phyloP scores from a whole-genome alignment of 73 alveolate genomes.

The Blepharisma japonicum region DNA sequence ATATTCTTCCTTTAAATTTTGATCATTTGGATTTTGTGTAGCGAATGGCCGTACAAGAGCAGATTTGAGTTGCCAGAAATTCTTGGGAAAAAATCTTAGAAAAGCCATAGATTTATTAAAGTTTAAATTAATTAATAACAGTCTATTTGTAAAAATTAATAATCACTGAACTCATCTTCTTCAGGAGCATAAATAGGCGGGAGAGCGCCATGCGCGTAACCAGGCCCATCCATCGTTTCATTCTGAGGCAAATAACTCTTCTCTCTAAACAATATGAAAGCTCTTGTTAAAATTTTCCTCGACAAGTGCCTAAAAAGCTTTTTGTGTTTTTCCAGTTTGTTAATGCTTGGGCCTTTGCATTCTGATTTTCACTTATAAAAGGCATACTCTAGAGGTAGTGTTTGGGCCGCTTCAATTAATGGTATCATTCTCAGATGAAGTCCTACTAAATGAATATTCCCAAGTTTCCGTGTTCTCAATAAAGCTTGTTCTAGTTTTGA shows the following conservation, averaged over 20 bases:
- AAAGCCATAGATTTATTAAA: no score
- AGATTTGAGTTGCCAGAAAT: no score
- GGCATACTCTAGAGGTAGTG: background rate
- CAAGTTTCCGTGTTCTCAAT: background rate
- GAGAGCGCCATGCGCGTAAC: constrained; percentile 14
- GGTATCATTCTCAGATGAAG: constrained; percentile 5
- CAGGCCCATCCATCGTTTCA: constrained; percentile 18
- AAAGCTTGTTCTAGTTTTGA: background rate
- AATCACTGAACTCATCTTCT: background rate
- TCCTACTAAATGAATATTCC: constrained; percentile 9
- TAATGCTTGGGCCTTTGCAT: background rate
- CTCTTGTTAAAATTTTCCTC: background rate
- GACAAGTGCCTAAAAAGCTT: background rate
- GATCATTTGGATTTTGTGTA: no score
- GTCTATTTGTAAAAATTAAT: no score
- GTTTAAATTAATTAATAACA: no score
- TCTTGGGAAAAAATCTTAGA: no score
- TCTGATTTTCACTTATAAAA: background rate
- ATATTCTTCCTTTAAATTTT: no score
- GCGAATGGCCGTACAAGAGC: no score
- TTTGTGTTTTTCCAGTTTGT: background rate
- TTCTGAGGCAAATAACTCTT: background rate
- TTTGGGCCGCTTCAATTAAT: background rate
- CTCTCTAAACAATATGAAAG: background rate
- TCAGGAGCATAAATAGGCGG: constrained; percentile 3